Percentiles rank a stretch among this genome's conserved stretches.
Evolutionary conservation across 179 eudicot genomes (phyloP).

Genomic region (Drosera spatulata): DNA sequence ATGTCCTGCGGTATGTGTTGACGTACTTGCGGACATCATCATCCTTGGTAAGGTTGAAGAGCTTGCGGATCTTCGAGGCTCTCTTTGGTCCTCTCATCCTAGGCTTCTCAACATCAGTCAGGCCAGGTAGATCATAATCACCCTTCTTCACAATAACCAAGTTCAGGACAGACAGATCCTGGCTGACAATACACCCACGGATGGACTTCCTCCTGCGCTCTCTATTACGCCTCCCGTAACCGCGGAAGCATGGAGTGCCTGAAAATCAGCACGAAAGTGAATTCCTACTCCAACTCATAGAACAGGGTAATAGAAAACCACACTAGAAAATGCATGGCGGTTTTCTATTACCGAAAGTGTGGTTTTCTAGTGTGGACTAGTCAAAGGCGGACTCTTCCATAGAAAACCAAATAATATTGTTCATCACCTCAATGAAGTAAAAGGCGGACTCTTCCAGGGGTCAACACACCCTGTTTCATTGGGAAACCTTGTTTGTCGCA

Average conservation of each 20-base stretch:
- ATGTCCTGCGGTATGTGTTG: constrained; percentile 68
- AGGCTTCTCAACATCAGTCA: constrained; percentile 80
- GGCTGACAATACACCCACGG: constrained; percentile 90
- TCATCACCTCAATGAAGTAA: constrained; percentile 33
- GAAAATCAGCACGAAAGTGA: constrained; percentile 31
- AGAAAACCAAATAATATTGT: neutral
- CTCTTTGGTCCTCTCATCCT: constrained; percentile 19
- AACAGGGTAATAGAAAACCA: neutral
- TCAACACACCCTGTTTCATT: constrained; percentile 91
- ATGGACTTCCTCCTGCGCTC: constrained; percentile 90
- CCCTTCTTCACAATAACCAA: constrained; percentile 29
- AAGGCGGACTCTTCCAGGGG: constrained; percentile 33
- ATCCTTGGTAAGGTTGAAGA: constrained; percentile 72
- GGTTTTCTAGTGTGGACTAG: too few species aligned
- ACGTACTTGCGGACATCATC: constrained; percentile 86
- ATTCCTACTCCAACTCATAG: neutral
- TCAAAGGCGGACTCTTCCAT: too few species aligned
- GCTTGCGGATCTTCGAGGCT: constrained; percentile 87
- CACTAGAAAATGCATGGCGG: neutral
- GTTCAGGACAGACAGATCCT: constrained; percentile 58
- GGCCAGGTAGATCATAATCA: constrained; percentile 78
- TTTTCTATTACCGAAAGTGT: too few species aligned
- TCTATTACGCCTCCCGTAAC: constrained; percentile 69
- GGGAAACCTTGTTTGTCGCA: constrained; percentile 94
- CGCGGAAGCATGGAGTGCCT: constrained; percentile 16